Conservation (phyloP, 225 moss, liverwort and hornwort genomes). For the Straminergon stramineum region DNA sequence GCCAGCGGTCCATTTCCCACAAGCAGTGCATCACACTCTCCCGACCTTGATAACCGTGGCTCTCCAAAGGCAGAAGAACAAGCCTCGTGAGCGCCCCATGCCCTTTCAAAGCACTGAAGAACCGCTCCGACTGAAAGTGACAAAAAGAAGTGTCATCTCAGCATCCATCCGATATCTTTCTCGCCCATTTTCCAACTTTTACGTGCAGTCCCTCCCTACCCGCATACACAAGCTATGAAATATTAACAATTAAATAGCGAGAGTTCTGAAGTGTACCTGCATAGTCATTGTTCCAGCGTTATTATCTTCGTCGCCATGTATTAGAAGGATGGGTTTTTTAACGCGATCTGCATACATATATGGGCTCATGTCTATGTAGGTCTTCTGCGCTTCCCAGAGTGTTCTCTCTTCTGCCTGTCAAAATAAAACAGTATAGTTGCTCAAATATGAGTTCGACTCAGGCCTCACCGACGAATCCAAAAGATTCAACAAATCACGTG, state of each 20-base stretch:
- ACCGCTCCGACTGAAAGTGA: slow-evolving; percentile 80
- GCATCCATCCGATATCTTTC: background rate
- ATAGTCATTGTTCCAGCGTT: slow-evolving; percentile 94
- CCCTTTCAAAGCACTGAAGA: slow-evolving; percentile 91
- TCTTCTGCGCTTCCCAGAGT: slow-evolving; percentile 85
- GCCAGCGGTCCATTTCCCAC: slow-evolving; percentile 99
- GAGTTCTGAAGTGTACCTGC: slow-evolving; percentile 53
- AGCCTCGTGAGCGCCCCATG: slow-evolving; percentile 84
- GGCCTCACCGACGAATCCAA: background rate
- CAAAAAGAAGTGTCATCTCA: background rate
- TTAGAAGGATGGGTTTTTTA: slow-evolving; percentile 83
- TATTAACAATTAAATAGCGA: background rate
- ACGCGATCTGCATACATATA: slow-evolving; percentile 88
- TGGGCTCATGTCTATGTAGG: slow-evolving; percentile 97
- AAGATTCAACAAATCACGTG: background rate
- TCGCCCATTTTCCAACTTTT: background rate
- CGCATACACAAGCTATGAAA: background rate
- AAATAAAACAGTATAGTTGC: background rate
- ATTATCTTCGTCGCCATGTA: slow-evolving; percentile 95
- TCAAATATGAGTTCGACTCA: background rate
- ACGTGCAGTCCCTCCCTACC: background rate
- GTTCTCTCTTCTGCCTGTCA: slow-evolving; percentile 90
- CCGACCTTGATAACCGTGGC: slow-evolving; percentile 84
- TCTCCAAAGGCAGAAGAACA: slow-evolving; percentile 87
- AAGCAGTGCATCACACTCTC: slow-evolving; percentile 98